These are phyloP conservation scores for Candida maltosa DNA, from an alignment of 805 yeast species.

Conservation along the genomic window DNA sequence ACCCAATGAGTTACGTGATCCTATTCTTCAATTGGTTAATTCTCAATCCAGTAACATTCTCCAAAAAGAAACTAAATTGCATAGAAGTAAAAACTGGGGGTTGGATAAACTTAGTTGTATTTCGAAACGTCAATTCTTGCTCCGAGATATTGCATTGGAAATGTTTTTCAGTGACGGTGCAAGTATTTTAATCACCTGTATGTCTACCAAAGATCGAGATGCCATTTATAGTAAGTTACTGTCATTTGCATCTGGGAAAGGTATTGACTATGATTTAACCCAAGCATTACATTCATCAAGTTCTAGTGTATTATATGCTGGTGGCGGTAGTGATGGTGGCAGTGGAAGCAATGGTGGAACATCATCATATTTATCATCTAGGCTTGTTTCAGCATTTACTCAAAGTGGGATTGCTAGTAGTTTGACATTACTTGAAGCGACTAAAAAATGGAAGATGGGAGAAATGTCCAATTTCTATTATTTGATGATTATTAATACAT, in stretches of 20 bases:
- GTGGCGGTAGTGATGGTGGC: conserved; percentile 35
- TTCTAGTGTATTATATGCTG: conserved; percentile 12
- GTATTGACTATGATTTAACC: conserved; percentile 52
- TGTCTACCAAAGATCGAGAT: conserved; percentile 53
- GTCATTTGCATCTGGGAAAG: conserved; percentile 45
- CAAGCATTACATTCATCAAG: conserved; percentile 49
- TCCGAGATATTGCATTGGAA: conserved; percentile 80
- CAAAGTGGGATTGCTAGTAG: conserved; percentile 12
- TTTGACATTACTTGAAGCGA: conserved; percentile 40
- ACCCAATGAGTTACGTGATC: conserved; percentile 59
- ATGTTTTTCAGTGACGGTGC: conserved; percentile 72
- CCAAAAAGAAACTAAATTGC: conserved; percentile 28
- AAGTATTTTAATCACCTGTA: conserved; percentile 65
- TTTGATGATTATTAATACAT: conserved; percentile 71
- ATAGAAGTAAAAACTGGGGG: conserved; percentile 58
- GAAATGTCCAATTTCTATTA: conserved; percentile 81
- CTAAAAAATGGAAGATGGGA: conserved; percentile 73
- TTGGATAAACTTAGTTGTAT: conserved; percentile 57
- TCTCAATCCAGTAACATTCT: conserved; percentile 37
- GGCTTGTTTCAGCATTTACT: conserved; percentile 37
- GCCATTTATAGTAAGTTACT: conserved; percentile 47
- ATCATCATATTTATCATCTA: conserved; percentile 21
- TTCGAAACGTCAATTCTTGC: conserved; percentile 69
- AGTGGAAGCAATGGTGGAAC: conserved; percentile 28
- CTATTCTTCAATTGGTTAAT: conserved; percentile 61